Evolutionary conservation across 2,329 filamentous ascomycete species (phyloP), one percentile per base, ranked within the genome.

Genomic region (Exophiala phaeomuriformis): DNA sequence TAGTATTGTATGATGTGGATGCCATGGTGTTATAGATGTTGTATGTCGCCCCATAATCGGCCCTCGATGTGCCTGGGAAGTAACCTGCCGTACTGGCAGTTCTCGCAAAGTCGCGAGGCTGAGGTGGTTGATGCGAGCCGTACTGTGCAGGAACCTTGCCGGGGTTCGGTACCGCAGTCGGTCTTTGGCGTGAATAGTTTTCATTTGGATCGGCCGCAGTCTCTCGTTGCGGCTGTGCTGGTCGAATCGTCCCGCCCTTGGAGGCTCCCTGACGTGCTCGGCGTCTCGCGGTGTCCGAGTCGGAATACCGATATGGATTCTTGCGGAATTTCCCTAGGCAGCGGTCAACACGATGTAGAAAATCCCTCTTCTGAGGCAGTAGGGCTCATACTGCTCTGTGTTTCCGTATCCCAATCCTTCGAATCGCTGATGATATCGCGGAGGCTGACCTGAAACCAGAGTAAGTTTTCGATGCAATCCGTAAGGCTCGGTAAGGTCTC

Each of bases 341-440:
- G 19, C 4, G 5, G 56, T 61, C 52, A 61, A 55, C 30, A 36
- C 28, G 36, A 10, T 29, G 28, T 30, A 19, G 19, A 19, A 19
- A 19, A 9, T 47, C 12, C 39, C 32, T 33, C 30, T 19, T 8
- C 36, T 10, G 10, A 29, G n/a, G 9, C 6, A 35, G 40, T 40
- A 32, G 30, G 19, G n/a, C 39, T 31, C 56, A 42, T 52, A 61
- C 59, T 57, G 46, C 45, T 52, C 41, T 57, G 50, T 55, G 49
- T 47, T 47, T 61, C 59, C 29, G 47, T 28, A 40, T 61, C 54
- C 59, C 59, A 61, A 42, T 59, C 57, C 50, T 47, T 57, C 8
- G 59, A 57, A 31, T 61, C 59, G 31, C 57, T 56, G 31, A 57
- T 51, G 36, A 61, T 49, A 51, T 61, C 59, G 35, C 55, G 54